Evolutionary conservation across 371 early-diverging fungal genomes (phyloP).

Genomic region (Umbelopsis sp.): DNA sequence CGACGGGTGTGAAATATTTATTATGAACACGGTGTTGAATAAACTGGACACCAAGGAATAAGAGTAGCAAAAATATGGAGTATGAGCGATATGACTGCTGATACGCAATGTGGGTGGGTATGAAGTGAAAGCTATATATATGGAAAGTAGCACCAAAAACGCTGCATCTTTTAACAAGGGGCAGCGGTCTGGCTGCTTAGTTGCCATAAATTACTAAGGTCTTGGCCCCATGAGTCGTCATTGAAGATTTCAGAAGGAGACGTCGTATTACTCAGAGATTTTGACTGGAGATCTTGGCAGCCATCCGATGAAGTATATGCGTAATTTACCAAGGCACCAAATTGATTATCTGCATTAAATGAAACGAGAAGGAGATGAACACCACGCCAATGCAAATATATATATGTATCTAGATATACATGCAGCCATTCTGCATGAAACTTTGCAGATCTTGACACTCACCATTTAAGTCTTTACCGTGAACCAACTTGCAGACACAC

Average conservation of each 20-base stretch:
- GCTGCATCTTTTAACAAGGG: background rate
- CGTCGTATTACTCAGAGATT: background rate
- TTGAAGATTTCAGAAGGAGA: background rate
- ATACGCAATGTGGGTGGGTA: background rate
- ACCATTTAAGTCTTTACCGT: constrained; percentile 3
- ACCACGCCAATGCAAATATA: too few species aligned
- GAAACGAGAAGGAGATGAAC: too few species aligned
- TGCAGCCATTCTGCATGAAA: background rate
- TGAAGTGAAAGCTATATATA: background rate
- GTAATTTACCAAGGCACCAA: constrained; percentile 17
- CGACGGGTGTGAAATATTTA: too few species aligned
- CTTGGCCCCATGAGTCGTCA: constrained; percentile 8
- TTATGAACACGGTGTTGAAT: too few species aligned
- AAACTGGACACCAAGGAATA: background rate
- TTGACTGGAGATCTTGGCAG: background rate
- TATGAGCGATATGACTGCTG: too few species aligned
- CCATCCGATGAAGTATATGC: background rate
- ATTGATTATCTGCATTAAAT: constrained; percentile 12
- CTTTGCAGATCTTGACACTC: background rate
- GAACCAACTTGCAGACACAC: background rate
- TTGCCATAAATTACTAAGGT: background rate
- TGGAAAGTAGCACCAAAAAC: too few species aligned
- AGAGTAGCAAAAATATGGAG: background rate
- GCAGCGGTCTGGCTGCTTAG: background rate
- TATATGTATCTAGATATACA: background rate